Conservation (phyloP, 352 stramenopile species). For the Phytophthora rubi region DNA sequence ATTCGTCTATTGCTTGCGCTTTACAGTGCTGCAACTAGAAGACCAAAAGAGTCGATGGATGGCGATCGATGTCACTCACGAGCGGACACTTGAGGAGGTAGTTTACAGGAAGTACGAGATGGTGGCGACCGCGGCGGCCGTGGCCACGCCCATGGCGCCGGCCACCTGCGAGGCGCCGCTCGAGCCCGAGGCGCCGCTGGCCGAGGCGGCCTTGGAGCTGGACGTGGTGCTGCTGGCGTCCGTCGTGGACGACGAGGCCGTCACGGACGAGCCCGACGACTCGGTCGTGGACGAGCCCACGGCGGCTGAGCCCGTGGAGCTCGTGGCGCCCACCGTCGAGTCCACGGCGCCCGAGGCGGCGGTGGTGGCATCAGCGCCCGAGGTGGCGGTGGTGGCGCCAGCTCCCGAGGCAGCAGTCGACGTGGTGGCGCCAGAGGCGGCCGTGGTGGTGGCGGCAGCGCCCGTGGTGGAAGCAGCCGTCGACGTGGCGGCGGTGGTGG, state of each 20-base stretch:
- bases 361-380: background rate
- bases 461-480: conserved; percentile 1
- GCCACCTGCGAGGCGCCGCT: conserved; percentile 31
- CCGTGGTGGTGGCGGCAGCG: background rate
- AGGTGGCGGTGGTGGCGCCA: conserved; percentile 2
- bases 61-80: background rate
- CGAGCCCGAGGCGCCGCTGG: conserved; percentile 24
- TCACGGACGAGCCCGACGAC: conserved; percentile 15
- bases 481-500: conserved; percentile 14
- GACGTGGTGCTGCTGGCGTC: conserved; percentile 8
- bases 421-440: background rate
- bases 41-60: background rate
- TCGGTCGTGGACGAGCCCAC: conserved; percentile 11
- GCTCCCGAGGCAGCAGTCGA: conserved; percentile 1
- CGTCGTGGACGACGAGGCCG: conserved; percentile 13
- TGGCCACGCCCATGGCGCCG: conserved; percentile 28
- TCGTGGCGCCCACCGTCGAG: conserved; percentile 7
- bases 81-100: conserved; percentile 9
- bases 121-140: conserved; percentile 21
- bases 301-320: background rate
- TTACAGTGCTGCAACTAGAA: conserved; percentile 24
- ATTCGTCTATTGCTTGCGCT: conserved; percentile 32
- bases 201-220: conserved; percentile 13
- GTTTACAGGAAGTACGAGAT: conserved; percentile 38
- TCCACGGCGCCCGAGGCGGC: background rate